Percentiles rank a stretch among this genome's conserved stretches.
phyloP scores from a whole-genome alignment of 2,329 filamentous ascomycete genomes.

The Elsinoe necatrix region DNA sequence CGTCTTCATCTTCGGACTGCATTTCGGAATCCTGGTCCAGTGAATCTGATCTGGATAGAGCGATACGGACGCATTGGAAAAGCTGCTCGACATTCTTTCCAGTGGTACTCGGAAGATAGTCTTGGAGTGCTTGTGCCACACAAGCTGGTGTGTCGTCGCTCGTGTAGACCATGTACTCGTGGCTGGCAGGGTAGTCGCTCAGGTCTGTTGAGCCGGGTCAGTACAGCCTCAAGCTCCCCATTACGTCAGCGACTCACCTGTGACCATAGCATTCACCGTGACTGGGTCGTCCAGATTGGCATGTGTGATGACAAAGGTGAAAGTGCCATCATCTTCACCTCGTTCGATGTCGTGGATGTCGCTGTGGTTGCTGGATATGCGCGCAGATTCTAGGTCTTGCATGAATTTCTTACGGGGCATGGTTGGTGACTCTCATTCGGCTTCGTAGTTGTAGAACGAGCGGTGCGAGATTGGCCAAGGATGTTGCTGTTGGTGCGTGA shows the following conservation, averaged over 20 bases:
- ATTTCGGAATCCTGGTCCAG: constrained; percentile 29
- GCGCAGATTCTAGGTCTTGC: constrained; percentile 45
- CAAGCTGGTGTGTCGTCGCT: constrained; percentile 39
- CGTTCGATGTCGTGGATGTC: constrained; percentile 48
- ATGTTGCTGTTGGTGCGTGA: not conserved
- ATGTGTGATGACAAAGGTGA: constrained; percentile 52
- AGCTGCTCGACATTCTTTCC: constrained; percentile 43
- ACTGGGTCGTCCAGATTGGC: constrained; percentile 7
- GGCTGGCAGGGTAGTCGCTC: constrained; percentile 50
- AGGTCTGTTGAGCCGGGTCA: constrained; percentile 38
- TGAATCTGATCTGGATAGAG: constrained; percentile 27
- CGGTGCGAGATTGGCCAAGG: not conserved
- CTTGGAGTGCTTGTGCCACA: constrained; percentile 38
- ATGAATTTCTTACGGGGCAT: constrained; percentile 63
- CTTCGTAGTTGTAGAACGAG: not conserved
- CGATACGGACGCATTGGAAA: constrained; percentile 38
- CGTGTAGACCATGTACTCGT: constrained; percentile 51
- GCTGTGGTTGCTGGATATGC: constrained; percentile 21
- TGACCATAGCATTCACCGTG: constrained; percentile 13
- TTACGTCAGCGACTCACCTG: not conserved
- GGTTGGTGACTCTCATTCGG: not conserved
- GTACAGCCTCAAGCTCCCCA: not conserved
- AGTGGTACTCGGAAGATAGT: constrained; percentile 36
- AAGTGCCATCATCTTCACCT: constrained; percentile 64
- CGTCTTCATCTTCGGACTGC: constrained; percentile 28